Base-by-base conservation (phyloP, 2,329 filamentous ascomycete genomes). In the Pseudogymnoascus sp. region DNA sequence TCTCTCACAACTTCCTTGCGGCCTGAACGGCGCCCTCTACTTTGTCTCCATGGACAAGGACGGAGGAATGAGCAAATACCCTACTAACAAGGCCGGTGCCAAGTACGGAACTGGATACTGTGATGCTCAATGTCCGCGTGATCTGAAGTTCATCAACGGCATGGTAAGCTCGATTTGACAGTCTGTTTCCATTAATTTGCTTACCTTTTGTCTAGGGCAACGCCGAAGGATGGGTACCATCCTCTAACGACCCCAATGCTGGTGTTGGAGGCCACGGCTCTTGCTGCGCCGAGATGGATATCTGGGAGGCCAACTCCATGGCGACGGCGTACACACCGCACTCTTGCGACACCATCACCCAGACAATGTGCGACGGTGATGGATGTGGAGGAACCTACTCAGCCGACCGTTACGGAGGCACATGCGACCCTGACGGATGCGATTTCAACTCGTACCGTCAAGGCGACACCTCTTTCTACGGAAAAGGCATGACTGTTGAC, bases 1-100 rank as follows among this genome's bases (percentile, higher is more conserved):
- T 71, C 82, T 88, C 50, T 88, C 86, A 44, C 80, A 82, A 68
- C 77, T 89, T 21, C 82, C 83, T 65, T 91, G 88, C 70, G 88
- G 88, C 65, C 75, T 90, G 64, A 90, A 91, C 74, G 87, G 87
- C 62, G 87, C 87, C 53, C 76, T 90, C 50, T 90, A 90, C 76
- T 79, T 88, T 47, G 77, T 82, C 14, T 76, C 81, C 69, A 88
- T 89, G 85, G 79, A 82, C 10, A 75, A 78, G 6, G 82, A 86
- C 69, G 88, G 87, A 67, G 86, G 85, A 33, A 66, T 78, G 64
- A 70, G 76, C 65, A 77, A 76, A 68, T 82, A 80, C 69, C 70
- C 77, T 0, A 77, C 73, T 62, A 85, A 84, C 74, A 77, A 78
- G 62, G 84, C 80, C 21, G 85, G 85, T 63, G 83, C 85, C 1